These are phyloP conservation scores for Metschnikowia picachoensis DNA, from an alignment of 805 yeast species.

Conservation along the genomic window DNA sequence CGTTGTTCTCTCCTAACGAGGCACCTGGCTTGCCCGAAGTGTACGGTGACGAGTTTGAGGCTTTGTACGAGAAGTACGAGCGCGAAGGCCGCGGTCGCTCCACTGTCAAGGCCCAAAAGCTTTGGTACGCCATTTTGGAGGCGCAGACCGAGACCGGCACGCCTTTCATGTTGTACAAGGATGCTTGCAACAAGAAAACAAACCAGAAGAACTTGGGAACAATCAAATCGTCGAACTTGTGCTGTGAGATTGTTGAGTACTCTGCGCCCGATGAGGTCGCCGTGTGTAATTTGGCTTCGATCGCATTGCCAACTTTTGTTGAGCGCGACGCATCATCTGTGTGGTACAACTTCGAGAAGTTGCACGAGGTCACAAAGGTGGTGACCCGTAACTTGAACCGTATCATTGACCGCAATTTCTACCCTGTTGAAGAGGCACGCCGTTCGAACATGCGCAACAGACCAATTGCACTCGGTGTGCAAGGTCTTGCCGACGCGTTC, in stretches of 20 bases:
- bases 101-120: slow-evolving; percentile 54
- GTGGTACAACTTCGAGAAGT: slow-evolving; percentile 53
- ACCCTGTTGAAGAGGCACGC: slow-evolving; percentile 54
- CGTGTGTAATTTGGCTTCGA: slow-evolving; percentile 59
- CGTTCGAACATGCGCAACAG: slow-evolving; percentile 54
- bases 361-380: slow-evolving; percentile 53
- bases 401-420: slow-evolving; percentile 53
- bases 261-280: slow-evolving; percentile 57
- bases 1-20: slow-evolving; percentile 56
- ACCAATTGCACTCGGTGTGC: slow-evolving; percentile 63
- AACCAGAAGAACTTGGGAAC: slow-evolving; percentile 59
- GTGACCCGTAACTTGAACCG: slow-evolving; percentile 53
- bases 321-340: slow-evolving; percentile 38
- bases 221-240: slow-evolving; percentile 58
- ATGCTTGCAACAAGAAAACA: slow-evolving; percentile 55
- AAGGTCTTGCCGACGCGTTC: slow-evolving; percentile 59
- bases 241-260: slow-evolving; percentile 62
- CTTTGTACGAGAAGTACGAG: slow-evolving; percentile 50
- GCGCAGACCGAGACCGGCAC: slow-evolving; percentile 66
- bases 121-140: slow-evolving; percentile 58
- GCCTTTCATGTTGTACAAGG: slow-evolving; percentile 62
- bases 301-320: slow-evolving; percentile 55
- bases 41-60: slow-evolving; percentile 54
- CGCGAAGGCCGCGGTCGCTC: slow-evolving; percentile 46
- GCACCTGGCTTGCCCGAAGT: slow-evolving; percentile 54